Percentiles rank a stretch among this genome's conserved stretches.
These are phyloP conservation scores for Candida freyschussii DNA, from an alignment of 1,139 yeast genomes.

Conservation along the genomic window DNA sequence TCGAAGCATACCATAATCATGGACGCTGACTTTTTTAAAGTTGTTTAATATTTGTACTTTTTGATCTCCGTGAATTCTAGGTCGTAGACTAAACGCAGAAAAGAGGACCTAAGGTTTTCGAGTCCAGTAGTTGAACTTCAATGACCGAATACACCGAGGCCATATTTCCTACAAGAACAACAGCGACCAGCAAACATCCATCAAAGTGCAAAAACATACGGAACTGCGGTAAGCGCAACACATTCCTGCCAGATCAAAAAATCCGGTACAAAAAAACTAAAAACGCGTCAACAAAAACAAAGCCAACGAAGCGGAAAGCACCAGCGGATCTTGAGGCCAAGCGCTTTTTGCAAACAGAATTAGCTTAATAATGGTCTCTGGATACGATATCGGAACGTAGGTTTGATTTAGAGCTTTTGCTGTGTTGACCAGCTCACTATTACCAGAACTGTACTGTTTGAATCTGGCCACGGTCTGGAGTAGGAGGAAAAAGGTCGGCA, in stretches of 20 bases:
- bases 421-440: neutral
- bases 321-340: too few species aligned
- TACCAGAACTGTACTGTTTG: conserved; percentile 1
- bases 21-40: conserved; percentile 1
- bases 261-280: conserved; percentile 6
- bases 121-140: too few species aligned
- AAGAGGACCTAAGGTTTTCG: too few species aligned
- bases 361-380: conserved; percentile 24
- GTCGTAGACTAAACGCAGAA: too few species aligned
- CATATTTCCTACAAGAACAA: too few species aligned
- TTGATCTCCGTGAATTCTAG: too few species aligned
- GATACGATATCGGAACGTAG: conserved; percentile 28
- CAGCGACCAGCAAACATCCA: too few species aligned
- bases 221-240: conserved; percentile 15
- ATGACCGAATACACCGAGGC: too few species aligned
- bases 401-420: conserved; percentile 8
- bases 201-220: too few species aligned
- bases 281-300: conserved; percentile 13
- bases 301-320: too few species aligned
- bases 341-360: too few species aligned
- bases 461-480: conserved; percentile 1
- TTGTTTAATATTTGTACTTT: neutral
- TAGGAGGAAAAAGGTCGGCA: neutral
- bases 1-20: neutral
- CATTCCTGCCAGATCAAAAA: conserved; percentile 13